Base-by-base conservation (phyloP, 129 eudicot species). In the Cynara cardunculus region DNA sequence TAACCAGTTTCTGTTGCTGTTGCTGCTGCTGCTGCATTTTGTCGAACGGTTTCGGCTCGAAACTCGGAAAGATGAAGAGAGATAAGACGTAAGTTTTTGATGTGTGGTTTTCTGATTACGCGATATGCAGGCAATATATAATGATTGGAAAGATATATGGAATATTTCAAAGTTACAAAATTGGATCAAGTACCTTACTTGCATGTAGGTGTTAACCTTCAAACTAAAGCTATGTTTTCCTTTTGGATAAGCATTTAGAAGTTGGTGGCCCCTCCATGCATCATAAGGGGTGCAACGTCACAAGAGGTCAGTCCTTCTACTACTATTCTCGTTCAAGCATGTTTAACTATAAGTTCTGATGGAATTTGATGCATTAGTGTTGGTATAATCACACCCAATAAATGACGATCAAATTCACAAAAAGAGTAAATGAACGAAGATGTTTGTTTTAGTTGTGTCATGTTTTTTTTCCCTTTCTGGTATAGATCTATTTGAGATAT, bases 121-220 rank as follows among this genome's bases (percentile, higher is more conserved):
- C 73, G 46, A 79, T 73, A 74, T 46, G 44, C 44, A 22, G 71
- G 81, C 28, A 71, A 78, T 86, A 84, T 92, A 88, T 94, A 94
- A 77, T 78, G 90, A 44, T 72, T 18, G 78, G 79, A 76, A 77
- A 59, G 77, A 34, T 34, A 75, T 77, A 1, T 25, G 79, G 87
- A 76, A 89, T 80, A 88, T 77, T 61, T 62, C 75, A 77, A 88
- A 88, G 85, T 25, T 30, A 25, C 10, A 56, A 35, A 24, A 22
- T 31, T 88, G 95, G 82, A 91, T 88, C 93, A 87, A 89, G 93
- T 94, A 85, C 98, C 97, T 94, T 94, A 83, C 98, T 94, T 94
- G 97, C 76, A 77, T 78, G 83, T 78, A 73, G 84, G 87, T 82
- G 78, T 73, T 69, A 87, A 77, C 81, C 74, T 27, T 19, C 77